Conservation (phyloP, 2,329 filamentous ascomycete species). For the Diaporthe sp. region DNA sequence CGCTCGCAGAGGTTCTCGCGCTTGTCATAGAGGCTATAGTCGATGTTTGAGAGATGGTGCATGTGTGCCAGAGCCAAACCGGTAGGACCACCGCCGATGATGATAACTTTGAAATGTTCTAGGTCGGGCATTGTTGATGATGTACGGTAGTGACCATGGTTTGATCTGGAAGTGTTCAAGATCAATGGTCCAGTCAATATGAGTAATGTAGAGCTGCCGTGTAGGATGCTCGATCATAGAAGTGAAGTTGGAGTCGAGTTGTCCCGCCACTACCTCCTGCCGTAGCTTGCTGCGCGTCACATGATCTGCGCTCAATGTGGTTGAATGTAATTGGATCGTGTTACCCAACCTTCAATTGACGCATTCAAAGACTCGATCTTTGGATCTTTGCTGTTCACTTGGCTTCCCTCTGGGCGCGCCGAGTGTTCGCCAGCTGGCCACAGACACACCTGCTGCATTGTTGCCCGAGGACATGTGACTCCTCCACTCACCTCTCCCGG, state of each 20-base stretch:
- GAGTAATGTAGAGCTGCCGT: not conserved
- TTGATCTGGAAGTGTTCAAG: too few species aligned
- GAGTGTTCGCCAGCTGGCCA: too few species aligned
- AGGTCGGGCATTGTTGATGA: not conserved
- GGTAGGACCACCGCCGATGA: not conserved
- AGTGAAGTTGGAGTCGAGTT: not conserved
- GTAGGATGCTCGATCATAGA: not conserved
- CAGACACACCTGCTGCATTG: too few species aligned
- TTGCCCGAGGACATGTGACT: too few species aligned
- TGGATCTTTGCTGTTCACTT: too few species aligned
- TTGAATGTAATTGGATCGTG: not conserved
- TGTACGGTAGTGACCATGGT: too few species aligned
- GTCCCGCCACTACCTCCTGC: not conserved
- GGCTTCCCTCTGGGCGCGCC: too few species aligned
- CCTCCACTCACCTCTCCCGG: too few species aligned
- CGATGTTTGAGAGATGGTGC: not conserved
- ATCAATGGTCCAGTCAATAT: not conserved
- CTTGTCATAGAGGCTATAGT: conserved; percentile 1
- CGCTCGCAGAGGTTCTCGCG: not conserved
- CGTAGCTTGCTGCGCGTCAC: not conserved
- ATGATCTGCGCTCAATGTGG: not conserved
- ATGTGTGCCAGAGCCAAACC: conserved; percentile 8
- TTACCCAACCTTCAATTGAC: not conserved
- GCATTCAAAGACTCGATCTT: not conserved
- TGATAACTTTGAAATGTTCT: not conserved